Evolutionary conservation across 805 yeast species (phyloP).

Genomic region (Starmera amethionina): DNA sequence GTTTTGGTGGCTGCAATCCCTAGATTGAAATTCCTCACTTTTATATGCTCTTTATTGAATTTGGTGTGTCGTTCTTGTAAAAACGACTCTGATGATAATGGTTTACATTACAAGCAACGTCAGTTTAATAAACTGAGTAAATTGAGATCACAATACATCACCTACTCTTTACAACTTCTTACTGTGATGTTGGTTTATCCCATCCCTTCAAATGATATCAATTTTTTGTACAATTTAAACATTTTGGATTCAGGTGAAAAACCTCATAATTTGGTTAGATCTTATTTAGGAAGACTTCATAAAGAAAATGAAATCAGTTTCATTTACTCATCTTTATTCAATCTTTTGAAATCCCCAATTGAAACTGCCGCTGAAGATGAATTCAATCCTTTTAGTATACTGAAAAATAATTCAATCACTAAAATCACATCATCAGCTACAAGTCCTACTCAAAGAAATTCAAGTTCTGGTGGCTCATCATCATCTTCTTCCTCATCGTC

Average conservation of each 20-base stretch:
- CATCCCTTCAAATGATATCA: conserved; percentile 36
- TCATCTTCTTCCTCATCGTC: conserved; percentile 7
- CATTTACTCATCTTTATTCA: conserved; percentile 36
- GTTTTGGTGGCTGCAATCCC: conserved; percentile 41
- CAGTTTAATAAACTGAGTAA: conserved; percentile 20
- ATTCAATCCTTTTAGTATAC: conserved; percentile 23
- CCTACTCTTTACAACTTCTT: conserved; percentile 53
- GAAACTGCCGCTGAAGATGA: conserved; percentile 27
- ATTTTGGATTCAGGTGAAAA: conserved; percentile 19
- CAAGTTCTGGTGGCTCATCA: conserved; percentile 3
- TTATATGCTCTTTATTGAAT: conserved; percentile 66
- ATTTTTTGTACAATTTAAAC: conserved; percentile 25
- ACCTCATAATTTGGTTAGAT: conserved; percentile 39
- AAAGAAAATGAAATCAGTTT: conserved; percentile 46
- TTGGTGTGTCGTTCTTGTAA: conserved; percentile 42
- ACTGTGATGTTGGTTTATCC: conserved; percentile 55
- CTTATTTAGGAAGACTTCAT: conserved; percentile 41
- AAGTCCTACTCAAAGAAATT: conserved; percentile 1
- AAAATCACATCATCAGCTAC: neutral
- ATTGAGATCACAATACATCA: conserved; percentile 36
- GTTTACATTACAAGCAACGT: conserved; percentile 27
- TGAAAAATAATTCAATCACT: conserved; percentile 11
- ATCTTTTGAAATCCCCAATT: conserved; percentile 38
- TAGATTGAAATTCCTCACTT: conserved; percentile 35
- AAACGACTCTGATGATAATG: conserved; percentile 31